Evolutionary conservation across 2,329 filamentous ascomycete species (phyloP), one percentile per base, ranked within the genome.

Genomic region (Penicillium sp.): DNA sequence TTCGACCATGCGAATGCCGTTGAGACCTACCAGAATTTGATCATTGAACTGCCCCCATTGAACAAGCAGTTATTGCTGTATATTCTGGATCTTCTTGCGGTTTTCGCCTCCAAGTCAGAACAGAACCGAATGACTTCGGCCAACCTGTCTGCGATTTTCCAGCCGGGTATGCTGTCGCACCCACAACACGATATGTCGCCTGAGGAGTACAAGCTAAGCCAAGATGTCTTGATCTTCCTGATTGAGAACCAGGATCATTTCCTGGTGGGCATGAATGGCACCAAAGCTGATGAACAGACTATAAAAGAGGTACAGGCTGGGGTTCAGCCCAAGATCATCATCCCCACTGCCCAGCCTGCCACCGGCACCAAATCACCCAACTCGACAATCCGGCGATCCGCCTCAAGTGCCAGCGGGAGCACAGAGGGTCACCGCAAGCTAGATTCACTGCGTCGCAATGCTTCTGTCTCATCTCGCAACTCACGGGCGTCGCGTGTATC

Each of bases 211-310:
- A 88, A 92, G 31, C 81, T 99, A 6, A 98, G 96, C 72, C 95
- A 99, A 81, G 93, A 95, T 68, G 93, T 99, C 21, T 84, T 99
- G 62, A 96, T 99, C 50, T 99, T 99, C 75, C 79, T 99, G 66
- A 99, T 99, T 64, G 93, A 98, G 72, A 96, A 99, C 69, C 95
- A 99, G 74, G 95, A 99, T 70, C 91, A 96, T 75, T 99, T 99
- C 81, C 80, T 99, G 63, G 96, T 99, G 63, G 95, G 95, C 54
- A 99, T 99, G 95, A 91, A 92, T 71, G 95, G 95, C 45, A 97
- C 93, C n/a, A 93, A 87, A n/a, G 91, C 93, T n/a, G 93, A 97
- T 71, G 91, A 96, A 71, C 88, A 86, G 59, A 87, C 85, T 8
- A 81, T 86, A 50, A 84, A 85, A 67, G 85, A 87, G 59, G 81